phyloP scores from a whole-genome alignment of 108 stramenopile genomes.

The Seminavis robusta region DNA sequence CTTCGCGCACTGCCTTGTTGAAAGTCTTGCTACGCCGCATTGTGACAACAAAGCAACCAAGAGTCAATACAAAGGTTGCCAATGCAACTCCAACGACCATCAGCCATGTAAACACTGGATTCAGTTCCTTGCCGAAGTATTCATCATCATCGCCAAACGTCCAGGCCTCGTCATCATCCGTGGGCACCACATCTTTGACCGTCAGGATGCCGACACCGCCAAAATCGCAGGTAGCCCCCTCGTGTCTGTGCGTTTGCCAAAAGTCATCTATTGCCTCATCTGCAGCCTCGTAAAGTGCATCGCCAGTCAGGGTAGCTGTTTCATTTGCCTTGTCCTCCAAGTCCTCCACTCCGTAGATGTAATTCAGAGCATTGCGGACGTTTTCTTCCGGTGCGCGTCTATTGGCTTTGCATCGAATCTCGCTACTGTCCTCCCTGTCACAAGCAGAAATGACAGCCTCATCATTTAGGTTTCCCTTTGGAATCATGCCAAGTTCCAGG shows the following conservation, averaged over 20 bases:
- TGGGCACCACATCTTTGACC: constrained; percentile 42
- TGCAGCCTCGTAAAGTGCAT: constrained; percentile 52
- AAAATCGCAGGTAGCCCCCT: constrained; percentile 84
- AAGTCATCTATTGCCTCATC: constrained; percentile 42
- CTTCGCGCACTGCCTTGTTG: constrained; percentile 36
- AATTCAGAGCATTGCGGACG: constrained; percentile 44
- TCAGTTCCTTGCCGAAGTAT: constrained; percentile 23
- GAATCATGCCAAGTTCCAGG: constrained; percentile 76
- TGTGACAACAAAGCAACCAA: constrained; percentile 58
- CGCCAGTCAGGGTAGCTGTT: constrained; percentile 38
- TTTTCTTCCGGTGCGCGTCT: constrained; percentile 37
- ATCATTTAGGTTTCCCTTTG: constrained; percentile 60
- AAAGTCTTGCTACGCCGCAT: constrained; percentile 61
- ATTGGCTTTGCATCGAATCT: constrained; percentile 56
- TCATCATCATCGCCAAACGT: constrained; percentile 65
- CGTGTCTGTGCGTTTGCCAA: constrained; percentile 42
- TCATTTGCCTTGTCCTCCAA: constrained; percentile 11
- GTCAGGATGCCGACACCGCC: constrained; percentile 70
- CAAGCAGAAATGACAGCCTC: constrained; percentile 57
- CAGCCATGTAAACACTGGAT: constrained; percentile 20
- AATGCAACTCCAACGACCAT: constrained; percentile 13
- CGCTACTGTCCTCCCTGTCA: constrained; percentile 44
- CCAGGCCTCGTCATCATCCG: constrained; percentile 41
- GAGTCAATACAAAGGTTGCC: constrained; percentile 35
- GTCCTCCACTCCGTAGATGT: constrained; percentile 32